A percentile compares a stretch with the other conserved stretches of the same genome.
Conservation (phyloP, 164 flowering plant genomes). For the Nymphaea thermarum region DNA sequence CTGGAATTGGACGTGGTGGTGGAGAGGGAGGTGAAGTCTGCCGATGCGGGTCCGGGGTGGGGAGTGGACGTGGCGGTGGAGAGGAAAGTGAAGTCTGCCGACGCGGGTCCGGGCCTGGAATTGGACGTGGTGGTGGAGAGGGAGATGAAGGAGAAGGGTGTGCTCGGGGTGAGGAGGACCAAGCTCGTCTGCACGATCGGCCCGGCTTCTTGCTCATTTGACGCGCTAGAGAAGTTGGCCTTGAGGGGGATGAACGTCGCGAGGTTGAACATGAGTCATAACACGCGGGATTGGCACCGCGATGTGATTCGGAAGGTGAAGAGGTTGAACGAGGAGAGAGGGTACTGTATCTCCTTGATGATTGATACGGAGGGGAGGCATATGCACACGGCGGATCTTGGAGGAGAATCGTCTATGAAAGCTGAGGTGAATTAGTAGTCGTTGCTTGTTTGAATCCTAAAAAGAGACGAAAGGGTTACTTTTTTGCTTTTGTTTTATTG, state of each 20-base stretch:
- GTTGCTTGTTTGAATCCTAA: neutral
- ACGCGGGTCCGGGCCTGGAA: constrained; percentile 10
- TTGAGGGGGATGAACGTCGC: constrained; percentile 78
- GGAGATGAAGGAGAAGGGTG: constrained; percentile 64
- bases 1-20: constrained; percentile 50
- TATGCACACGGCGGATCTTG: constrained; percentile 66
- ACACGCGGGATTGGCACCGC: constrained; percentile 60
- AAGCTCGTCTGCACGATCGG: constrained; percentile 84
- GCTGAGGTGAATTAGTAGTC: constrained; percentile 28
- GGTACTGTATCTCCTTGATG: constrained; percentile 67
- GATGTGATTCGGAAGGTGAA: constrained; percentile 62
- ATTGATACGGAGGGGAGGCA: constrained; percentile 80
- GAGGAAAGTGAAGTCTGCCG: constrained; percentile 13
- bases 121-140: constrained; percentile 50
- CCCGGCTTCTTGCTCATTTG: constrained; percentile 52
- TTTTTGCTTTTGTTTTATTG: too few species aligned
- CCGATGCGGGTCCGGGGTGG: neutral
- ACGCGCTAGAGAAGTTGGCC: constrained; percentile 53
- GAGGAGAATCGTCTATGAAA: constrained; percentile 48
- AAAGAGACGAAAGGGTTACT: neutral
- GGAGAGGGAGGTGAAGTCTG: constrained; percentile 19
- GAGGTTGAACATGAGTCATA: constrained; percentile 77
- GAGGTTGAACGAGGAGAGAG: constrained; percentile 62
- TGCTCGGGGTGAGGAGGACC: constrained; percentile 75
- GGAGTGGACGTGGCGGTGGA: constrained; percentile 48